phyloP scores from a whole-genome alignment of 371 early-diverging fungal species.

The Apophysomyces trapeziformis region DNA sequence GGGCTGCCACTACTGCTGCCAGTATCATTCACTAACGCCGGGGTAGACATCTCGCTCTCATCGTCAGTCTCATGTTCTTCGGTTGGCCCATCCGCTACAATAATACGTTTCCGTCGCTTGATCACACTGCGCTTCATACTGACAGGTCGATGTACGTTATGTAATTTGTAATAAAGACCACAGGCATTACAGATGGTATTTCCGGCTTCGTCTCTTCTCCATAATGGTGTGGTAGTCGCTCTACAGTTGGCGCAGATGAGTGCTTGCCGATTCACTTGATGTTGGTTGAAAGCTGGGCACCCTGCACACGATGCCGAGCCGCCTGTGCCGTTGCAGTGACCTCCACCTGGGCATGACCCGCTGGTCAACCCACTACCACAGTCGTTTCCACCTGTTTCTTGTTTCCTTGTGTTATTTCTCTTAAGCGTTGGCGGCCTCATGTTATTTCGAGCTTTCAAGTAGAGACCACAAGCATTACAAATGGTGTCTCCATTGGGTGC shows the following conservation, averaged over 20 bases:
- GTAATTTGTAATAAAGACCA: constrained; percentile 70
- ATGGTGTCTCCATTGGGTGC: constrained; percentile 76
- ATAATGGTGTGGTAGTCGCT: constrained; percentile 70
- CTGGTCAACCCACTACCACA: constrained; percentile 29
- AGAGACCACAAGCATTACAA: constrained; percentile 91
- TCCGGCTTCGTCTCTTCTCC: constrained; percentile 68
- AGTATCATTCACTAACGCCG: not conserved
- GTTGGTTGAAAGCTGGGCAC: constrained; percentile 76
- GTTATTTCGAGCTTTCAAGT: constrained; percentile 48
- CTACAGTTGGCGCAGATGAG: constrained; percentile 76
- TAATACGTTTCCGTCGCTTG: constrained; percentile 48
- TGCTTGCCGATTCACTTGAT: constrained; percentile 58
- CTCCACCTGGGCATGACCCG: constrained; percentile 78
- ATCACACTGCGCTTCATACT: constrained; percentile 44
- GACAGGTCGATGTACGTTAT: constrained; percentile 50
- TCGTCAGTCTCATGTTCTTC: constrained; percentile 13
- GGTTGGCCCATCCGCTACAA: constrained; percentile 23
- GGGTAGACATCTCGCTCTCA: constrained; percentile 3
- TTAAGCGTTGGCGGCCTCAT: constrained; percentile 50
- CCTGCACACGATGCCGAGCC: constrained; percentile 73
- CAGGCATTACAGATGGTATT: constrained; percentile 73
- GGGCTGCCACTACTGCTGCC: constrained; percentile 7
- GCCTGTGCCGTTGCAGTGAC: constrained; percentile 75
- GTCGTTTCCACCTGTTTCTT: constrained; percentile 24
- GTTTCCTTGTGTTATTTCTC: constrained; percentile 31